Conservation (phyloP, 371 early-diverging fungal genomes). For the Hamiltosporidium tvaerminnensis region DNA sequence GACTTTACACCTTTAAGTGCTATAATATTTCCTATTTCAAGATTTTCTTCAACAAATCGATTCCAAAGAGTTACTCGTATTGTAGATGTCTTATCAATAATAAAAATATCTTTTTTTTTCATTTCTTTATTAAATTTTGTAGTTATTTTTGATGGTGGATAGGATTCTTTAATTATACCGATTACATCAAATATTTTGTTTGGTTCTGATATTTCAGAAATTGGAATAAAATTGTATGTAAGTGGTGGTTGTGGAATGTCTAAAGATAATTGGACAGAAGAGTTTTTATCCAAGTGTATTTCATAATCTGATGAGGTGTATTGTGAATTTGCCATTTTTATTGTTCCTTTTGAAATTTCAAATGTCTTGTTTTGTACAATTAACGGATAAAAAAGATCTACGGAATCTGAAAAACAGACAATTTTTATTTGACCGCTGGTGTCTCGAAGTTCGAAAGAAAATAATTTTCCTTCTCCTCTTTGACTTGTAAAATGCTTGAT, state of each 20-base stretch:
- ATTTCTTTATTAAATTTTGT: slow-evolving; percentile 31
- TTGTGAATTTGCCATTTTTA: slow-evolving; percentile 49
- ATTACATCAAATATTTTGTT: slow-evolving; percentile 22
- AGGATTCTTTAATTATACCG: slow-evolving; percentile 38
- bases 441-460: slow-evolving; percentile 41
- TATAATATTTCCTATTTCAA: slow-evolving; percentile 24
- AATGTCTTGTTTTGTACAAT: slow-evolving; percentile 37
- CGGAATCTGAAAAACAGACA: slow-evolving; percentile 40
- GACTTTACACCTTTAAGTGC: slow-evolving; percentile 30
- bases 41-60: slow-evolving; percentile 26
- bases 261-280: slow-evolving; percentile 13
- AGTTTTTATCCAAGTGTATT: slow-evolving; percentile 41
- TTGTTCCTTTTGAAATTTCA: slow-evolving; percentile 32
- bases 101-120: slow-evolving; percentile 31
- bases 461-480: slow-evolving; percentile 43
- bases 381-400: slow-evolving; percentile 39
- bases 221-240: slow-evolving; percentile 30
- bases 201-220: slow-evolving; percentile 15
- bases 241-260: slow-evolving; percentile 20
- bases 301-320: slow-evolving; percentile 43
- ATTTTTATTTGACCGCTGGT: slow-evolving; percentile 34
- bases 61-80: slow-evolving; percentile 46
- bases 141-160: slow-evolving; percentile 18
- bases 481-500: slow-evolving; percentile 38
- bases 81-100: slow-evolving; percentile 41